phyloP scores from a whole-genome alignment of 2,329 filamentous ascomycete genomes.

The Cadophora malorum region DNA sequence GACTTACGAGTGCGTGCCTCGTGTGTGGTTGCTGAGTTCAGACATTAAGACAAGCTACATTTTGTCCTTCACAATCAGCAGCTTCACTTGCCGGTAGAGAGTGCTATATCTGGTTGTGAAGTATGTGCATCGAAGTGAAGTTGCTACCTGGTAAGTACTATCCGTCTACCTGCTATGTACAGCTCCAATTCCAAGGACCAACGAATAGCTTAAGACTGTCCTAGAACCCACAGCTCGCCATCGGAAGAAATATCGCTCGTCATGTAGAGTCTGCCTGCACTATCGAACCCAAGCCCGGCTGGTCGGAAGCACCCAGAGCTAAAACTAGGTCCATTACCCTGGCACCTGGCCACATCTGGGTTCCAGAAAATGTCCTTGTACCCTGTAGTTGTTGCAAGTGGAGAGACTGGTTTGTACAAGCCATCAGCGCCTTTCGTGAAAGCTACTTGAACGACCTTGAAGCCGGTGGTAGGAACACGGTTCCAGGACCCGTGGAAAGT shows the following conservation, averaged over 20 bases:
- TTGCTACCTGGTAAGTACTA: constrained; percentile 10
- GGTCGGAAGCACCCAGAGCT: constrained; percentile 34
- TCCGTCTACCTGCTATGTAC: constrained; percentile 11
- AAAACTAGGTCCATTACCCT: constrained; percentile 31
- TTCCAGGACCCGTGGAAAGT: constrained; percentile 50
- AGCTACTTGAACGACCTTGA: constrained; percentile 52
- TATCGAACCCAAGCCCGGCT: constrained; percentile 31
- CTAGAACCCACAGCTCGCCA: constrained; percentile 33
- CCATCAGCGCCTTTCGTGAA: constrained; percentile 56
- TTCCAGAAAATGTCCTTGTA: constrained; percentile 62
- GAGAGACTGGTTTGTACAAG: constrained; percentile 52
- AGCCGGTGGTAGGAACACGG: constrained; percentile 43
- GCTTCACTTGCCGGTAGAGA: not conserved
- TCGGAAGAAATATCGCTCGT: constrained; percentile 32
- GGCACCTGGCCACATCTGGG: constrained; percentile 47
- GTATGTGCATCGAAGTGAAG: not conserved
- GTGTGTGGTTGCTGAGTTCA: no score
- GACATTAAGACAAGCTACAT: no score
- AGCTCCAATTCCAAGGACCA: not conserved
- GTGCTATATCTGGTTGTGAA: not conserved
- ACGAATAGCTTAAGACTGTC: constrained; percentile 22
- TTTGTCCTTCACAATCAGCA: no score
- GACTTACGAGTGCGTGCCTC: no score
- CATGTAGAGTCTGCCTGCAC: constrained; percentile 30
- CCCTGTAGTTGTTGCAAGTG: constrained; percentile 49